Percentiles rank a stretch among this genome's conserved stretches.
phyloP scores from a whole-genome alignment of 139 green algal species.

The Desmodesmus armatus region DNA sequence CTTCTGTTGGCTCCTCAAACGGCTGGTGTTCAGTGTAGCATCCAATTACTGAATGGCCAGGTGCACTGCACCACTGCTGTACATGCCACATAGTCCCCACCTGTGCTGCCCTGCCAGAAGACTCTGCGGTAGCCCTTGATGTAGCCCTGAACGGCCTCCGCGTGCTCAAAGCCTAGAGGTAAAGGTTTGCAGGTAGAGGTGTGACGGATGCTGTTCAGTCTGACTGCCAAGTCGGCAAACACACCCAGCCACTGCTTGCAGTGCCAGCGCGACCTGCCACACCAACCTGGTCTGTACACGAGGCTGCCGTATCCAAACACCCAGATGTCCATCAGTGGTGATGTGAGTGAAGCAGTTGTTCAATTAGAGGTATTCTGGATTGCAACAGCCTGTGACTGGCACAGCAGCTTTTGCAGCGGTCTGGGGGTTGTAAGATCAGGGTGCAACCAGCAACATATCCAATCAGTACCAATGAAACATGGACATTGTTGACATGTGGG shows the following conservation, averaged over 20 bases:
- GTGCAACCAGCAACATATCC: too few species aligned
- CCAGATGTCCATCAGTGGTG: too few species aligned
- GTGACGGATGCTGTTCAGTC: background rate
- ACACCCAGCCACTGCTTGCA: slow-evolving; percentile 9
- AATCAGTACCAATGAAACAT: too few species aligned
- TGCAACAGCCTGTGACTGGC: too few species aligned
- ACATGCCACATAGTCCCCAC: background rate
- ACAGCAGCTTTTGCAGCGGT: too few species aligned
- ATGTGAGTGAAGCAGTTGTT: too few species aligned
- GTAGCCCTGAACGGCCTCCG: background rate
- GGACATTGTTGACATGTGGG: too few species aligned
- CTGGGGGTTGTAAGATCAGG: too few species aligned
- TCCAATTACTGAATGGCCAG: background rate
- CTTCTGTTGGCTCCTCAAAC: background rate
- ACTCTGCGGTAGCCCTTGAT: slow-evolving; percentile 62
- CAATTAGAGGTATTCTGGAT: too few species aligned
- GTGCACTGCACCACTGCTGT: background rate
- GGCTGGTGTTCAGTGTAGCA: background rate
- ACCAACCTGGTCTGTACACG: slow-evolving; percentile 31
- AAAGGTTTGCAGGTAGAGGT: background rate
- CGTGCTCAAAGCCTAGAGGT: background rate
- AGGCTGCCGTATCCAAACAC: slow-evolving; percentile 53
- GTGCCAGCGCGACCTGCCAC: slow-evolving; percentile 47
- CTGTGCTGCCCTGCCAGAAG: slow-evolving; percentile 67
- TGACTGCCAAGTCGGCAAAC: background rate